Percentiles rank a stretch among this genome's conserved stretches.
These are phyloP conservation scores for Cytospora piceae DNA, from an alignment of 2,329 filamentous ascomycete genomes.

Conservation along the genomic window DNA sequence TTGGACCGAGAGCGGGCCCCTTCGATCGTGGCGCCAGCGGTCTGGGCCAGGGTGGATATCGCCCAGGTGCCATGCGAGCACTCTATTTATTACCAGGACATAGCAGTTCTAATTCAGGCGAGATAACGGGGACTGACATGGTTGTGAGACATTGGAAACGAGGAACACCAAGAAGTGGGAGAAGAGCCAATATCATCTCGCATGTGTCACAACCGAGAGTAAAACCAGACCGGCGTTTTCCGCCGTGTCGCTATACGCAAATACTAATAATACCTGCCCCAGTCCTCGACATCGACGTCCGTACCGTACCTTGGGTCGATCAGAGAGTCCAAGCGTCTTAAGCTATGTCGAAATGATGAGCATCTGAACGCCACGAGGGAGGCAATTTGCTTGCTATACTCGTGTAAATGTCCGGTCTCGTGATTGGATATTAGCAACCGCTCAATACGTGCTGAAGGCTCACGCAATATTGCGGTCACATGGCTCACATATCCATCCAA, in stretches of 20 bases:
- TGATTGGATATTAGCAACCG: not conserved
- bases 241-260: not conserved
- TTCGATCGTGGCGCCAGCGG: not conserved
- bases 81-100: not conserved
- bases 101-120: not conserved
- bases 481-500: not conserved
- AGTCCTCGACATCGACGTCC: not conserved
- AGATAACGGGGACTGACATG: slow-evolving; percentile 4
- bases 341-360: no score
- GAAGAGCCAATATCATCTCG: slow-evolving; percentile 11
- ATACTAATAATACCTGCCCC: not conserved
- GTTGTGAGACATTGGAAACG: not conserved
- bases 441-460: not conserved
- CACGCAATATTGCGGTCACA: not conserved
- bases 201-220: slow-evolving; percentile 13
- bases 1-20: not conserved
- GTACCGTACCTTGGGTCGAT: not conserved
- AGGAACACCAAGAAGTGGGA: not conserved
- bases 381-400: not conserved
- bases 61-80: not conserved
- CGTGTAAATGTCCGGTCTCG: not conserved
- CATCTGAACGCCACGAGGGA: not conserved
- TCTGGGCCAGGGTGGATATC: not conserved
- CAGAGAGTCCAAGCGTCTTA: not conserved
- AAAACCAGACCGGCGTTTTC: slow-evolving; percentile 5